A percentile compares a stretch with the other conserved stretches of the same genome.
Evolutionary conservation across 495 filamentous ascomycete species (phyloP).

Genomic region (Xylaria nigripes): DNA sequence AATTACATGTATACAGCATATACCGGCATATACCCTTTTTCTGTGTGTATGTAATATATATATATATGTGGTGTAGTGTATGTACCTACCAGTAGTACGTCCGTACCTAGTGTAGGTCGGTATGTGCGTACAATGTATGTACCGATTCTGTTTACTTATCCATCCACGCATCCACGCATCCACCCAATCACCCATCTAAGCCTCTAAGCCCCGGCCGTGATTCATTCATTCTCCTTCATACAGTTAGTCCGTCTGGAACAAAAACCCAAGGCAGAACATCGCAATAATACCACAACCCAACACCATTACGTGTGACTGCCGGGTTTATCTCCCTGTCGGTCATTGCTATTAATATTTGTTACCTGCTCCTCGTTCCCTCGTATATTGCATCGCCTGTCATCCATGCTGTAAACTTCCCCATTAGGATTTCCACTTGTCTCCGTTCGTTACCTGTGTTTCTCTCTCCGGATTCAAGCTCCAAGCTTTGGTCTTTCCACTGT

Average conservation of each 20-base stretch:
- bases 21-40: no score
- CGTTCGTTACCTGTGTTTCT: constrained; percentile 10
- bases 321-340: neutral
- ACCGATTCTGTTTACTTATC: neutral
- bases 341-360: constrained; percentile 8
- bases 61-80: no score
- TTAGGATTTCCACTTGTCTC: constrained; percentile 9
- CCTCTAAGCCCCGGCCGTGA: neutral
- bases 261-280: neutral
- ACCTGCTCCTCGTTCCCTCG: constrained; percentile 15
- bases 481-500: constrained; percentile 6
- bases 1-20: neutral
- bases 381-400: constrained; percentile 8
- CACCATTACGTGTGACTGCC: neutral
- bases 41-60: no score
- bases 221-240: constrained; percentile 6
- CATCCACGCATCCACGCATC: neutral
- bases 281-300: neutral
- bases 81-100: no score
- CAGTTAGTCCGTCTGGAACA: constrained; percentile 1
- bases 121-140: neutral
- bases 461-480: neutral
- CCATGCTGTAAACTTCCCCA: constrained; percentile 11
- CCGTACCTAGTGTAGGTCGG: no score
- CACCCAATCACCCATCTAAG: neutral